Conservation (phyloP, 768 basidiomycete genomes). For the Agrocybe praecox region DNA sequence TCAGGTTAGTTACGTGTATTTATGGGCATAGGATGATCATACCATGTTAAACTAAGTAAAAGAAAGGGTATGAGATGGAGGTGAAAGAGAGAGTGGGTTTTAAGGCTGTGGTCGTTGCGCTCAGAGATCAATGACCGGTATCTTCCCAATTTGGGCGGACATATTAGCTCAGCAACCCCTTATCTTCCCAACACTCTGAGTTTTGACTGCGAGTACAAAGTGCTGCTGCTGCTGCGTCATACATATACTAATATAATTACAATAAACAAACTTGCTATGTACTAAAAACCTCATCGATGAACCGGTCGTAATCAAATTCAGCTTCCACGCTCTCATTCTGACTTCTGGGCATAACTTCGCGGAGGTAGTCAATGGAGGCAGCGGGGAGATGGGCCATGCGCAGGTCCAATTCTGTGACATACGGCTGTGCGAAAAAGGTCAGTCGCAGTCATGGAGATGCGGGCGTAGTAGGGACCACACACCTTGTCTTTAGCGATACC, state of each 20-base stretch:
- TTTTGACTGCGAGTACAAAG: too few species aligned
- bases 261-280: neutral
- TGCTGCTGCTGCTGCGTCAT: too few species aligned
- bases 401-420: slow-evolving; percentile 92
- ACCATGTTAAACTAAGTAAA: slow-evolving; percentile 29
- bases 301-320: slow-evolving; percentile 81
- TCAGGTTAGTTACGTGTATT: neutral
- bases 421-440: slow-evolving; percentile 58
- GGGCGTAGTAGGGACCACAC: slow-evolving; percentile 11
- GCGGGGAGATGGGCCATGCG: slow-evolving; percentile 79
- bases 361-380: slow-evolving; percentile 77
- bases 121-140: slow-evolving; percentile 22
- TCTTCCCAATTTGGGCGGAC: slow-evolving; percentile 16
- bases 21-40: slow-evolving; percentile 1
- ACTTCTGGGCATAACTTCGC: slow-evolving; percentile 73
- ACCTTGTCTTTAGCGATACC: slow-evolving; percentile 92
- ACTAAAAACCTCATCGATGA: slow-evolving; percentile 78
- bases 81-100: slow-evolving; percentile 22
- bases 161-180: slow-evolving; percentile 10
- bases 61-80: slow-evolving; percentile 22
- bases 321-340: slow-evolving; percentile 57
- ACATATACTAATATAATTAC: too few species aligned
- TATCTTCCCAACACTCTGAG: slow-evolving; percentile 2
- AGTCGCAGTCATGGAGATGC: slow-evolving; percentile 12
- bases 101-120: slow-evolving; percentile 20